Base-by-base conservation (phyloP, 768 basidiomycete genomes). In the Mycena crocata region DNA sequence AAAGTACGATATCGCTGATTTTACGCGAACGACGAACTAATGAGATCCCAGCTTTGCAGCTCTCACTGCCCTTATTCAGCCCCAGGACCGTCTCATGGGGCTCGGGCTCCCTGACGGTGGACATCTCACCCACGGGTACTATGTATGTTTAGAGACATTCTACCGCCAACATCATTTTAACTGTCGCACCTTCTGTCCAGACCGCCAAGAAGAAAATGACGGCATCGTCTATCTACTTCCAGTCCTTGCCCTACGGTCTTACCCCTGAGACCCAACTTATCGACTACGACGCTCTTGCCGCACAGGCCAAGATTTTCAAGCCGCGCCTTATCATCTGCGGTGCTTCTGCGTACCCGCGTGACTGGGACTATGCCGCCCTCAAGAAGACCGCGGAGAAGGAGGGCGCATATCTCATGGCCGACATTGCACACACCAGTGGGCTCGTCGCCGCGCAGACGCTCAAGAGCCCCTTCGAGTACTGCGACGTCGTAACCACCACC, bases 141-240 rank as follows among this genome's bases (percentile, higher is more conserved):
- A 96, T 81, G 93, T 93, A 74, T 72, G 89, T 83, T 28, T 37
- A 46, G 42, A 12, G 57, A 49, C 58, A n/a, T 42, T 31, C 12
- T 48, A 58, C 35, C 31, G n/a, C 57, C 48, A 42, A 45, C 35
- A 49, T 39, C n/a, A n/a, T n/a, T n/a, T n/a, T n/a, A n/a, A 63
- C 56, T 60, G 46, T 62, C 45, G 35, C 30, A 19, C 68, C 62
- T 54, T 69, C 64, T 21, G 19, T 49, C 42, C 72, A 94, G 93
- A 97, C 95, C 62, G 94, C 95, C 65, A 99, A 99, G 85, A 98
- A 98, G 87, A 99, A 99, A 83, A 99, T 99, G 91, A 98, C 98
- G 35, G 95, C 98, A 37, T 99, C 97, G 26, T 99, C 98, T 23
- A 98, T 99, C 83, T 99, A 99, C 86, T 99, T 99, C 92, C 96